Conservation (phyloP, 495 filamentous ascomycete genomes). For the Xylona heveae region DNA sequence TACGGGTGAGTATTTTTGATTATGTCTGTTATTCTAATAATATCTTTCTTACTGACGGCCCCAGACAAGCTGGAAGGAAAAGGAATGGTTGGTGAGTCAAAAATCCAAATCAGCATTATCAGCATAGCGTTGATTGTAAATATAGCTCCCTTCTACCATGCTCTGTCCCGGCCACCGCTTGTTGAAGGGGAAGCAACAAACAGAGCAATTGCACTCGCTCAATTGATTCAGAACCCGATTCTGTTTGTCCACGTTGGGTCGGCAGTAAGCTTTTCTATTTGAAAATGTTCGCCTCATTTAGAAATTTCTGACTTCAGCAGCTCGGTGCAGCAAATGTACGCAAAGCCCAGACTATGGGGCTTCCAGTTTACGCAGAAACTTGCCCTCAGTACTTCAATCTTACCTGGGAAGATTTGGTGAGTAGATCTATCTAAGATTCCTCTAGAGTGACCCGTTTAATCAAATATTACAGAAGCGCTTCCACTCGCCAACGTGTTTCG, state of each 20-base stretch:
- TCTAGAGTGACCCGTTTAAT: neutral
- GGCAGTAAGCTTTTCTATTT: constrained; percentile 5
- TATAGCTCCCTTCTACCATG: constrained; percentile 17
- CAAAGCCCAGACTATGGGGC: constrained; percentile 28
- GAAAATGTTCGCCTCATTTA: too few species aligned
- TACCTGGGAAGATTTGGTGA: constrained; percentile 25
- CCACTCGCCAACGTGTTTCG: constrained; percentile 16
- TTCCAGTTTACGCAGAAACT: constrained; percentile 40
- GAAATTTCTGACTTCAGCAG: too few species aligned
- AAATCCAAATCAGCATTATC: too few species aligned
- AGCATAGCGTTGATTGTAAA: too few species aligned
- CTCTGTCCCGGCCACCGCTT: constrained; percentile 16
- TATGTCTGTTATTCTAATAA: constrained; percentile 28
- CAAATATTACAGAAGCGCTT: constrained; percentile 22
- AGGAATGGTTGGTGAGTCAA: too few species aligned
- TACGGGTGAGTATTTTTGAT: constrained; percentile 12
- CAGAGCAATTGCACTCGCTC: constrained; percentile 20
- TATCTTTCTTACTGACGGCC: too few species aligned
- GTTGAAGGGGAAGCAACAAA: constrained; percentile 23
- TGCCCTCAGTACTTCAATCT: constrained; percentile 47
- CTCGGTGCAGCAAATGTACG: constrained; percentile 29
- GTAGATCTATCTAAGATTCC: constrained; percentile 24
- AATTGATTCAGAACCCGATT: constrained; percentile 22
- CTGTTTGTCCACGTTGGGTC: constrained; percentile 23
- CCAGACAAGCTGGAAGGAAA: constrained; percentile 22